These are phyloP conservation scores for Fusarium tanahbumbuense DNA, from an alignment of 2,329 filamentous ascomycete genomes.

Conservation along the genomic window DNA sequence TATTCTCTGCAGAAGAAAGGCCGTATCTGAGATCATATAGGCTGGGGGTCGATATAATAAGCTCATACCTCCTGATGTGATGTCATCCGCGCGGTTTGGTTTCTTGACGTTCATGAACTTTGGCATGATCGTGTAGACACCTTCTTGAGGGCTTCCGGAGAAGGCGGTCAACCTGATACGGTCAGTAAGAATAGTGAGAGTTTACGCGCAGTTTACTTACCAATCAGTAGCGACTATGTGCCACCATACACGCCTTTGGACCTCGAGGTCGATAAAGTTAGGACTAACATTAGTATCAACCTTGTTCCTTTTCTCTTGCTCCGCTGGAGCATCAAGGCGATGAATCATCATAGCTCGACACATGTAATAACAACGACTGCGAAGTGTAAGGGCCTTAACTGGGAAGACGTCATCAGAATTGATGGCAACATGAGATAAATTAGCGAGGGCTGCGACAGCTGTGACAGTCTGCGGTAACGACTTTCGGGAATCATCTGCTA, in stretches of 20 bases:
- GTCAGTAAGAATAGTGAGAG: background rate
- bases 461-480: background rate
- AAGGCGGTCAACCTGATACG: background rate
- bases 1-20: constrained; percentile 2
- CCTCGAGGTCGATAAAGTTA: background rate
- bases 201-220: rapidly evolving
- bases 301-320: background rate
- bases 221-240: constrained; percentile 12
- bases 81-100: background rate
- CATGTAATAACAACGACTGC: background rate
- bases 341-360: constrained; percentile 11
- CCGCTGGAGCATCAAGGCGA: background rate
- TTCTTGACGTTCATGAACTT: constrained; percentile 1
- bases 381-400: background rate
- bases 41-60: background rate
- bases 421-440: constrained; percentile 1
- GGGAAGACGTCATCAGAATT: background rate
- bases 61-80: background rate
- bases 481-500: background rate
- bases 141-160: constrained; percentile 4
- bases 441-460: background rate
- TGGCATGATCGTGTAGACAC: background rate
- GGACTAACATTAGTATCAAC: background rate
- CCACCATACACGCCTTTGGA: constrained; percentile 15
- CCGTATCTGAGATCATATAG: background rate